Conservation (phyloP, 352 stramenopile genomes). For the Pythium aquatile region DNA sequence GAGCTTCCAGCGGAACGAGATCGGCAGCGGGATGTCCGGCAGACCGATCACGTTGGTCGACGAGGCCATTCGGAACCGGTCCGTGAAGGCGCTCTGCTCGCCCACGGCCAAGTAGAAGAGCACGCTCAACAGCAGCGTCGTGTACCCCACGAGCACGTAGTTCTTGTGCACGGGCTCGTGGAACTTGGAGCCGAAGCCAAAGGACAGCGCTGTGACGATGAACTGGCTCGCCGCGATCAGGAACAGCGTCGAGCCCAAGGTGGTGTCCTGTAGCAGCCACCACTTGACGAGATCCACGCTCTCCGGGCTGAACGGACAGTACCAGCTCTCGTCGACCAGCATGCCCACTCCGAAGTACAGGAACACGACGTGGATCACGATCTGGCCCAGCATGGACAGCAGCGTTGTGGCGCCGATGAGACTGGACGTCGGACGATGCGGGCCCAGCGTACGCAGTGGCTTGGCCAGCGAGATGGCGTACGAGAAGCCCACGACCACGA, state of each 20-base stretch:
- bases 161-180: conserved; percentile 34
- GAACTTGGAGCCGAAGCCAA: conserved; percentile 42
- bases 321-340: conserved; percentile 32
- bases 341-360: conserved; percentile 29
- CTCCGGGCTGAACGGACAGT: conserved; percentile 40
- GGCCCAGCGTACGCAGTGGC: conserved; percentile 42
- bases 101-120: conserved; percentile 34
- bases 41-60: conserved; percentile 49
- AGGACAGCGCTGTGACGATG: conserved; percentile 24
- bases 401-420: conserved; percentile 53
- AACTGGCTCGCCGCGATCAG: conserved; percentile 28
- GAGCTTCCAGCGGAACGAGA: conserved; percentile 37
- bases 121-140: conserved; percentile 24
- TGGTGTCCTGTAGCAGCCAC: conserved; percentile 38
- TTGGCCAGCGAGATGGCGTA: conserved; percentile 72
- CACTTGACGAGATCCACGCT: conserved; percentile 35
- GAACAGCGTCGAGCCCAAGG: conserved; percentile 32
- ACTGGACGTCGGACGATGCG: conserved; percentile 48
- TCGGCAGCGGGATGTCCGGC: conserved; percentile 49
- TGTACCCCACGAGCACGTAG: conserved; percentile 29
- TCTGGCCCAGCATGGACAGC: conserved; percentile 38
- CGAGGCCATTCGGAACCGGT: conserved; percentile 45
- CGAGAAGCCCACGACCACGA: conserved; percentile 62
- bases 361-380: conserved; percentile 50
- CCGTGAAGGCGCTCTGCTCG: conserved; percentile 30